Evolutionary conservation across 78 protist species (phyloP), one percentile per base, ranked within the genome.

Genomic region (Parvularia atlantis): DNA sequence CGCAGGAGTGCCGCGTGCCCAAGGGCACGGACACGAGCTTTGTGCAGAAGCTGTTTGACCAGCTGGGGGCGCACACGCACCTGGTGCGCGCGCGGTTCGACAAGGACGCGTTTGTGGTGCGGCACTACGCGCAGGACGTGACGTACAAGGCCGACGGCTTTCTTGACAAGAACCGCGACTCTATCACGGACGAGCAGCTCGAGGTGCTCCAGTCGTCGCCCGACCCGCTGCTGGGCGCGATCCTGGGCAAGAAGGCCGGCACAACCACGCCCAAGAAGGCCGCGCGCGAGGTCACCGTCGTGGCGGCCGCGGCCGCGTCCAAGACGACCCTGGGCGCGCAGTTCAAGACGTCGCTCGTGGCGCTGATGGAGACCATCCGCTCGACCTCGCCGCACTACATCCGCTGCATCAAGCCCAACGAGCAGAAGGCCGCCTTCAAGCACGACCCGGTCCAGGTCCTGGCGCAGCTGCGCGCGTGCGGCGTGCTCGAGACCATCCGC

Each of bases 321-420:
- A 11, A 2, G 1, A 24, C 52, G n/a, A 73, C 78, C 11, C 68
- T 73, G 7, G 60, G 64, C 37, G 48, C 71, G 46, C 63, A 65
- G 74, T 80, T 73, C 56, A 57, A 60, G 63, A 7, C 3, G 16
- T 70, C 75, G 20, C 41, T 58, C n/a, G 1, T 9, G 9, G 62
- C 46, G 35, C 68, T 89, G 64, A 84, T 86, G 91, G 67, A 66
- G 43, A 84, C 89, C 1, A 65, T 89, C 46, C 65, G 67, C 30
- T 62, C 80, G 61, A 86, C 94, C 62, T 44, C 69, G 64, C 80
- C 91, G 53, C 91, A 89, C 78, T 89, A 77, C 53, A 77, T 85
- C 26, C 82, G 94, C 31, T 89, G 94, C 72, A 80, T 89, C 86
- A 80, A 80, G 70, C 94, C 94, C 68, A 89, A 89, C 82, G 71